Base-by-base conservation (phyloP, 1,284 basidiomycete genomes). In the Gomphus bonarii region DNA sequence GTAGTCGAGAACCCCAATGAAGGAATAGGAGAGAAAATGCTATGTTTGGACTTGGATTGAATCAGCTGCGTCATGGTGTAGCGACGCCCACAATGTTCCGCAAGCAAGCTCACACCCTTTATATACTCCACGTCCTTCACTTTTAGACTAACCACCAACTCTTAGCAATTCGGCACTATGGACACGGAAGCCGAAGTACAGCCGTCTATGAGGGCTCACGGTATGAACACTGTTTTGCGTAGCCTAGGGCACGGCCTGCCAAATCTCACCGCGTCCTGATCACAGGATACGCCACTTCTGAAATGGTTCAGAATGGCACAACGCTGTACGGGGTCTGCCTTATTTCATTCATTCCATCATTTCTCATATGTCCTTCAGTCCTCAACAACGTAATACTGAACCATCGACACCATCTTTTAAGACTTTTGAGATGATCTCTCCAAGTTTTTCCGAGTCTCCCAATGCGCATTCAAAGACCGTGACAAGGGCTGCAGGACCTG, bases 381-480 rank as follows among this genome's bases (percentile, higher is more conserved):
- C n/a, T 54, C 31, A 20, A 54, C 42, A 54, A 22, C 38, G 1
- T 10, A 40, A 30, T 12, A 42, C 22, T 11, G 42, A 51, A 9
- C 54, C 33, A 5, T 20, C 55, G 7, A 43, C 20, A 6, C 36
- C 55, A 36, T 11, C 46, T 30, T 8, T 22, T 11, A 36, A 30
- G 36, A 25, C 14, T 16, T 44, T 50, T 20, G 30, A 58, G n/a
- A 52, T 58, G 31, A 11, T 30, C 3, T 42, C 49, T 46, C 22
- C 42, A 50, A 40, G 18, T 16, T 57, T 57, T 20, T 50, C 48
- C 18, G 57, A 58, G 33, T 58, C 57, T 16, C 57, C 57, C 4
- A 86, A 91, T 68, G 88, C 88, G 0, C 79, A 84, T 49, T 87
- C 84, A 61, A 85, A 85, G 71, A 81, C 81, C 4, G 84, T 90